Evolutionary conservation across 441 rosid genomes (phyloP).

Genomic region (Bruguiera hainesii): DNA sequence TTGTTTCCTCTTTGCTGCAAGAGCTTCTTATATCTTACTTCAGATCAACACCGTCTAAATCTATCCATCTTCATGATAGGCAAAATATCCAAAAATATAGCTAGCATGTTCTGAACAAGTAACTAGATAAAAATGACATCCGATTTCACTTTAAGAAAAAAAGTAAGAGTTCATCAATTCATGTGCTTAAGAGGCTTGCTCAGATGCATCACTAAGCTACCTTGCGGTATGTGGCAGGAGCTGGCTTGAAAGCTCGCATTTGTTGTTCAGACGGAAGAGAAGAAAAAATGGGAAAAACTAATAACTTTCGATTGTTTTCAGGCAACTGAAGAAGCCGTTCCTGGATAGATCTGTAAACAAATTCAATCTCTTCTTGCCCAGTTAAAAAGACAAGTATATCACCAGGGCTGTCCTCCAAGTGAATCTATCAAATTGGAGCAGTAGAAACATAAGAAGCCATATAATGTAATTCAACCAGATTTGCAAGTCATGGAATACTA

Average conservation of each 20-base stretch:
- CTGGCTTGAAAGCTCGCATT: conserved; percentile 68
- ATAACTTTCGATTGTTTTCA: conserved; percentile 54
- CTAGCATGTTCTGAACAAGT: too few relatives aligned
- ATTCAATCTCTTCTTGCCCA: conserved; percentile 96
- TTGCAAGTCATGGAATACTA: neutral
- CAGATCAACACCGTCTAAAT: neutral
- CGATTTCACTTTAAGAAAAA: neutral
- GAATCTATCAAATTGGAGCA: conserved; percentile 50
- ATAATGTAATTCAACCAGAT: too few relatives aligned
- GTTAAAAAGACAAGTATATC: conserved; percentile 92
- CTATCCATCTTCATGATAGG: neutral
- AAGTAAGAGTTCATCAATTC: neutral
- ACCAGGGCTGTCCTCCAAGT: conserved; percentile 71
- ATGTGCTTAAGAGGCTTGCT: conserved; percentile 9
- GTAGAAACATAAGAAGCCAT: neutral
- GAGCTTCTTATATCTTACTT: neutral
- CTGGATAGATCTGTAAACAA: conserved; percentile 62
- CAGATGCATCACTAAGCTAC: conserved; percentile 34
- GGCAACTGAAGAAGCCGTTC: conserved; percentile 65
- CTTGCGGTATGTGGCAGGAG: conserved; percentile 75
- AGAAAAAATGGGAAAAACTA: conserved; percentile 66
- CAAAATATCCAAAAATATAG: neutral
- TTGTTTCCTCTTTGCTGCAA: too few relatives aligned
- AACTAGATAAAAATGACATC: neutral
- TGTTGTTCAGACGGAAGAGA: conserved; percentile 97